Conservation (phyloP, 192 early-diverging fungal genomes). For the Phlyctochytrium planicorne region DNA sequence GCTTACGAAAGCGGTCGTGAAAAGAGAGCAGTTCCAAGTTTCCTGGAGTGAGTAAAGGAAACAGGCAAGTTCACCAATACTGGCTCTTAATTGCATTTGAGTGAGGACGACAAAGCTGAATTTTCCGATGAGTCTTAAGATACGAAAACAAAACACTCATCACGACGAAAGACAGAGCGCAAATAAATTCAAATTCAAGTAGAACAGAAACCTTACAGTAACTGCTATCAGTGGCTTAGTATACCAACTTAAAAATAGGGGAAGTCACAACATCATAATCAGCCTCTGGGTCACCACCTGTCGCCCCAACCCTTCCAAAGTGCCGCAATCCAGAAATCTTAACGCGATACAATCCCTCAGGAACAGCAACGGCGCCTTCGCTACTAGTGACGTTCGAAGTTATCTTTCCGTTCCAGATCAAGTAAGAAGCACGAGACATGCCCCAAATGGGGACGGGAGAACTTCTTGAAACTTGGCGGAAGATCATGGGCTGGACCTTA, state of each 20-base stretch:
- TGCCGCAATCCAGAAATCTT: neutral
- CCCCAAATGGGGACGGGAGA: neutral
- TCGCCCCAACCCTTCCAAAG: constrained; percentile 1
- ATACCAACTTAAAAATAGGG: neutral
- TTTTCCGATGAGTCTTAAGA: too few species aligned
- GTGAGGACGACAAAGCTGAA: too few species aligned
- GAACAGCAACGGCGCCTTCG: neutral
- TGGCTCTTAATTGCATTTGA: too few species aligned
- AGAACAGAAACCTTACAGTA: too few species aligned
- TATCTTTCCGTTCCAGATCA: neutral
- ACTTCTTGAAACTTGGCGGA: neutral
- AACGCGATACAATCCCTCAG: neutral
- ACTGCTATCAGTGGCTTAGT: neutral
- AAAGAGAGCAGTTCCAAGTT: too few species aligned
- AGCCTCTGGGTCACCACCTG: neutral
- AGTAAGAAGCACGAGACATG: neutral
- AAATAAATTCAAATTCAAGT: too few species aligned
- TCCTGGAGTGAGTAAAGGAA: too few species aligned
- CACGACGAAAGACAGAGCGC: too few species aligned
- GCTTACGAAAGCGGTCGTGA: too few species aligned
- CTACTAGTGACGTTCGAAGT: neutral
- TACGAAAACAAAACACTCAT: too few species aligned
- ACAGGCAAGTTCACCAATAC: too few species aligned
- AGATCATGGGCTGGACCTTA: neutral
- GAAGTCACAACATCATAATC: neutral